A percentile compares a stretch with the other conserved stretches of the same genome.
Evolutionary conservation across 441 rosid genomes (phyloP).

Genomic region (Erodium chrysanthum): DNA sequence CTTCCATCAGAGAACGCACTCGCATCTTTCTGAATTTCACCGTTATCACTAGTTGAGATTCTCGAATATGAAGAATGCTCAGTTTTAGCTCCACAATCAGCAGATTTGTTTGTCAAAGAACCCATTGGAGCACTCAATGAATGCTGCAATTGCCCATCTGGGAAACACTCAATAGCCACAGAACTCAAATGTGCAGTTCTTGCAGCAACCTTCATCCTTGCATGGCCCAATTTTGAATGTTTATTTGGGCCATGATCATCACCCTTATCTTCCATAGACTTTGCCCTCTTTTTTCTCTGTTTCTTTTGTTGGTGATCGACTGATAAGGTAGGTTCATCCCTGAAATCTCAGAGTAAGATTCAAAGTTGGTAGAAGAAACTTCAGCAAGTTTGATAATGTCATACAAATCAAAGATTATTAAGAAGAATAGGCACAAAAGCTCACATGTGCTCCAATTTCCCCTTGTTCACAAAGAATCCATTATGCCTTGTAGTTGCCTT

Average conservation of each 20-base stretch:
- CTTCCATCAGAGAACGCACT: slow-evolving; percentile 14
- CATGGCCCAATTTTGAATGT: slow-evolving; percentile 24
- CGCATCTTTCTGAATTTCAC: slow-evolving; percentile 15
- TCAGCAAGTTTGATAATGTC: slow-evolving; percentile 6
- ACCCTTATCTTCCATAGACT: slow-evolving; percentile 17
- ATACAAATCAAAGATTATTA: background rate
- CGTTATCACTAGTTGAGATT: slow-evolving; percentile 20
- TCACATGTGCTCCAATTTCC: slow-evolving; percentile 25
- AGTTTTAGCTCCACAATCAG: slow-evolving; percentile 13
- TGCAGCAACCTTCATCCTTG: slow-evolving; percentile 20
- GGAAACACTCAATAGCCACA: slow-evolving; percentile 15
- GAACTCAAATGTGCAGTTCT: slow-evolving; percentile 13
- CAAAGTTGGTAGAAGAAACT: slow-evolving; percentile 6
- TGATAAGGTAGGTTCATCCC: slow-evolving; percentile 19
- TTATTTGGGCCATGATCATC: slow-evolving; percentile 20
- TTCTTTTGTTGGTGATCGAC: slow-evolving; percentile 21
- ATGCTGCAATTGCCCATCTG: slow-evolving; percentile 15
- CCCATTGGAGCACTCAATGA: slow-evolving; percentile 15
- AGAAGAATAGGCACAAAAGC: slow-evolving; percentile 10
- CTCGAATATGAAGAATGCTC: slow-evolving; percentile 20
- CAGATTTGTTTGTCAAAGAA: slow-evolving; percentile 17
- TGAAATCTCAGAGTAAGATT: slow-evolving; percentile 15
- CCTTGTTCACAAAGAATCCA: slow-evolving; percentile 21
- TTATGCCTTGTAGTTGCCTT: slow-evolving; percentile 17
- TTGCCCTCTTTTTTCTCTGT: slow-evolving; percentile 17